These are phyloP conservation scores for Exophiala lecanii-corni DNA, from an alignment of 2,329 filamentous ascomycete species.

Conservation along the genomic window DNA sequence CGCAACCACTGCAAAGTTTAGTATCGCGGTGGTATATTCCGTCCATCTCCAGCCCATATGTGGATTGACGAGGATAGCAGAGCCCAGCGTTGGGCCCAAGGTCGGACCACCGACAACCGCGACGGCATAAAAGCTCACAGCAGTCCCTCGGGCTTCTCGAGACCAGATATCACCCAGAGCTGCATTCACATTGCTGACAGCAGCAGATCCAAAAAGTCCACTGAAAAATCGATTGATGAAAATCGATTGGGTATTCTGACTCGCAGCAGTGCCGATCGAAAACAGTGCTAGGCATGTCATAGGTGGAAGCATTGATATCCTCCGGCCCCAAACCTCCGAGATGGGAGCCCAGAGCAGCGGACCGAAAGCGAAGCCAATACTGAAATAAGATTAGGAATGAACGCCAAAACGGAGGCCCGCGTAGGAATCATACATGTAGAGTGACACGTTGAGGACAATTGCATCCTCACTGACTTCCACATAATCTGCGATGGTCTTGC, in stretches of 20 bases:
- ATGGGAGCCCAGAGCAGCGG: constrained; percentile 41
- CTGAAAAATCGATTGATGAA: constrained; percentile 43
- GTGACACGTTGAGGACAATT: constrained; percentile 42
- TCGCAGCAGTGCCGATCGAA: constrained; percentile 43
- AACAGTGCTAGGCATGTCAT: constrained; percentile 42
- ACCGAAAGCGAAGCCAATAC: constrained; percentile 37
- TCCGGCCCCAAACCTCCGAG: constrained; percentile 44
- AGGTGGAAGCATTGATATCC: constrained; percentile 41
- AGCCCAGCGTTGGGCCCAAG: constrained; percentile 41
- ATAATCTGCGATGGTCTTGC: constrained; percentile 39
- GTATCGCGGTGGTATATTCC: constrained; percentile 42
- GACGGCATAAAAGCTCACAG: constrained; percentile 38
- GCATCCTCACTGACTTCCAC: constrained; percentile 41
- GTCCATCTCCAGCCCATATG: constrained; percentile 45
- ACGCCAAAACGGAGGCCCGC: too few relatives aligned
- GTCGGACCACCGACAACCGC: constrained; percentile 40
- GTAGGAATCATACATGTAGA: constrained; percentile 37
- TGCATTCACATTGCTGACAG: constrained; percentile 41
- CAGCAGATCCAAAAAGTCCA: constrained; percentile 42
- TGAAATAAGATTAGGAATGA: constrained; percentile 2
- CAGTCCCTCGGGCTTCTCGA: constrained; percentile 35
- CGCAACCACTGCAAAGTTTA: constrained; percentile 30
- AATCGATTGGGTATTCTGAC: constrained; percentile 33
- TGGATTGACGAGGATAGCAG: constrained; percentile 32
- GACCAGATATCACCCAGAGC: constrained; percentile 43